Percentiles rank a stretch among this genome's conserved stretches.
Evolutionary conservation across 108 stramenopile species (phyloP).

Genomic region (Skeletonema costatum): DNA sequence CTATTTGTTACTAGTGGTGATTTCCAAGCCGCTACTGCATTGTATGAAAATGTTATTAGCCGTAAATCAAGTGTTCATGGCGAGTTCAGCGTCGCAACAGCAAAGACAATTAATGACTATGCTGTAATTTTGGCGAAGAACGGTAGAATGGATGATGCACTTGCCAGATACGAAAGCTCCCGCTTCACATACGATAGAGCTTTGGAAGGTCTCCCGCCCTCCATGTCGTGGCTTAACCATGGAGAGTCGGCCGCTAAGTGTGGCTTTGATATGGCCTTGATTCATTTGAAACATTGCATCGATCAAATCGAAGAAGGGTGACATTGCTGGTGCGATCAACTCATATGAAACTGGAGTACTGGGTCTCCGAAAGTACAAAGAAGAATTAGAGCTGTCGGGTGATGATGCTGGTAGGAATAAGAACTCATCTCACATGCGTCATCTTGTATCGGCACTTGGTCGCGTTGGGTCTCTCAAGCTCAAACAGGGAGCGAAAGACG

Average conservation of each 20-base stretch:
- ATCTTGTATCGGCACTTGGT: constrained; percentile 83
- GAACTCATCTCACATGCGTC: constrained; percentile 79
- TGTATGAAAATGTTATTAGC: constrained; percentile 87
- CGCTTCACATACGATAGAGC: constrained; percentile 61
- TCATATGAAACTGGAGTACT: constrained; percentile 83
- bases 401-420: constrained; percentile 59
- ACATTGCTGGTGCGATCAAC: constrained; percentile 67
- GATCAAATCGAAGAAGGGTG: constrained; percentile 84
- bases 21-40: constrained; percentile 73
- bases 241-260: constrained; percentile 81
- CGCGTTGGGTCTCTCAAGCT: constrained; percentile 84
- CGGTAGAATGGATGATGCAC: constrained; percentile 81
- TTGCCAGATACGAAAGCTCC: constrained; percentile 77
- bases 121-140: constrained; percentile 89
- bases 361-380: constrained; percentile 76
- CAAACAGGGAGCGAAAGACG: constrained; percentile 78
- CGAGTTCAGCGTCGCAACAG: constrained; percentile 68
- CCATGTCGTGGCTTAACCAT: constrained; percentile 51
- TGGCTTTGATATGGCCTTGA: constrained; percentile 85
- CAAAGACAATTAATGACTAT: constrained; percentile 88
- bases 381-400: constrained; percentile 58
- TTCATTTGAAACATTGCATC: constrained; percentile 91
- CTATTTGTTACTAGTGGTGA: constrained; percentile 83
- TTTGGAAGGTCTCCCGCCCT: constrained; percentile 58
- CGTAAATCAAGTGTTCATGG: constrained; percentile 77